Base-by-base conservation (phyloP, 177 flowering plant species). In the Vitis hybrid region DNA sequence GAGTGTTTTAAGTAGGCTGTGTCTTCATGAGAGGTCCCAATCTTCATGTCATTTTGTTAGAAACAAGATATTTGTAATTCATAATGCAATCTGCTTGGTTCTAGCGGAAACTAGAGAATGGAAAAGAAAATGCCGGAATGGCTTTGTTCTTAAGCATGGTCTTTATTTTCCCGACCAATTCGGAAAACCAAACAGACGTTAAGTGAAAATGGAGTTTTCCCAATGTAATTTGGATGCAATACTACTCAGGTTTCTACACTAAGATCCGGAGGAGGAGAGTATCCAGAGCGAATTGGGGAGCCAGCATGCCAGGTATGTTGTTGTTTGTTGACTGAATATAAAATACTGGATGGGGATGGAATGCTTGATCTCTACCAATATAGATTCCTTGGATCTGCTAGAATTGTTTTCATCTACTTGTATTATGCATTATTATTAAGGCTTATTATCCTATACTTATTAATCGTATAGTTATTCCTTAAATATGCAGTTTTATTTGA, bases 211-310 rank as follows among this genome's bases (percentile, higher is more conserved):
- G 59, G 51, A 14, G 4, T 33, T 67, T 16, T 52, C 49, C 45
- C 3, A 1, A 52, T 64, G 55, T 39, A 39, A 51, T 51, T 70
- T 31, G 22, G 22, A 29, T 56, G 60, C 55, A 31, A 9, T 66
- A 10, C 18, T 48, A 7, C 39, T 52, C 55, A 86, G 90, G 87
- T 78, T 65, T 80, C 65, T 55, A 83, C 80, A 20, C 79, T 82
- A 29, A 81, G 83, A 70, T 78, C 77, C 39, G 83, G 80, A 66
- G 75, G 73, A 16, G 87, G 82, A 31, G 88, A 82, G 65, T 86
- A 83, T 72, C 92, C 92, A 11, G 90, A 88, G 74, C 76, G 90
- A 69, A 70, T 74, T n/a, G 90, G 87, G 31, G 89, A 86, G 76
- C 89, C 83, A 66, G 68, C 60, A 5, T 88, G 92, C 69, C 89